Percentiles rank a stretch among this genome's conserved stretches.
Conservation (phyloP, 805 yeast genomes). For the Candida ponderosae region DNA sequence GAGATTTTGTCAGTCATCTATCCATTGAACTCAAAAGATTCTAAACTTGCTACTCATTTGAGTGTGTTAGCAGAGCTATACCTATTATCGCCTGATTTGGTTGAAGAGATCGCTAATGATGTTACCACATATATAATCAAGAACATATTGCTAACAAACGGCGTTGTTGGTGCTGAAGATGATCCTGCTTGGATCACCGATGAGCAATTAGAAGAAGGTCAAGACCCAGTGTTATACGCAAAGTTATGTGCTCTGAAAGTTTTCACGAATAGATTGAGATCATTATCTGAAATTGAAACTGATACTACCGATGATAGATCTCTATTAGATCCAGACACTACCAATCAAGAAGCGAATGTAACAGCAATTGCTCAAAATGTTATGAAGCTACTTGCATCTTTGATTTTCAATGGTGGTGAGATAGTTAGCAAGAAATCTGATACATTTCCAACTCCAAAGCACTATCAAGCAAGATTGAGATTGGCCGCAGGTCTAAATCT, state of each 20-base stretch:
- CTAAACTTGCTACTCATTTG: slow-evolving; percentile 45
- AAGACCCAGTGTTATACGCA: slow-evolving; percentile 29
- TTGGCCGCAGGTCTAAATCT: slow-evolving; percentile 60
- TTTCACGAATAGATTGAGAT: slow-evolving; percentile 51
- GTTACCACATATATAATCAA: slow-evolving; percentile 55
- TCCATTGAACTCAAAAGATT: slow-evolving; percentile 37
- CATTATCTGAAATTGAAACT: slow-evolving; percentile 16
- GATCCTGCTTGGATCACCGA: slow-evolving; percentile 42
- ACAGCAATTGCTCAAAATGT: slow-evolving; percentile 50
- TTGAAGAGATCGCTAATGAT: slow-evolving; percentile 48
- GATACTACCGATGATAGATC: slow-evolving; percentile 18
- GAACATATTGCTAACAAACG: slow-evolving; percentile 50
- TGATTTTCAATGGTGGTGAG: slow-evolving; percentile 75
- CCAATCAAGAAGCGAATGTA: slow-evolving; percentile 32
- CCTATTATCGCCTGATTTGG: slow-evolving; percentile 34
- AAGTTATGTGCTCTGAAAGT: slow-evolving; percentile 48
- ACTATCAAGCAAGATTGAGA: slow-evolving; percentile 53
- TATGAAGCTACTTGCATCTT: slow-evolving; percentile 54
- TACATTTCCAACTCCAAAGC: slow-evolving; percentile 53
- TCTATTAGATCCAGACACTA: no score
- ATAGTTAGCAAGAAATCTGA: slow-evolving; percentile 38
- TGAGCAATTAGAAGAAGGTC: slow-evolving; percentile 25
- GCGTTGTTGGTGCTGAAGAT: slow-evolving; percentile 23
- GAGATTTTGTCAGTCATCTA: slow-evolving; percentile 34
- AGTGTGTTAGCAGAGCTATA: slow-evolving; percentile 55